Percentiles rank a stretch among this genome's conserved stretches.
Evolutionary conservation across 306 rosid species (phyloP).

Genomic region (Styphnolobium japonicum): DNA sequence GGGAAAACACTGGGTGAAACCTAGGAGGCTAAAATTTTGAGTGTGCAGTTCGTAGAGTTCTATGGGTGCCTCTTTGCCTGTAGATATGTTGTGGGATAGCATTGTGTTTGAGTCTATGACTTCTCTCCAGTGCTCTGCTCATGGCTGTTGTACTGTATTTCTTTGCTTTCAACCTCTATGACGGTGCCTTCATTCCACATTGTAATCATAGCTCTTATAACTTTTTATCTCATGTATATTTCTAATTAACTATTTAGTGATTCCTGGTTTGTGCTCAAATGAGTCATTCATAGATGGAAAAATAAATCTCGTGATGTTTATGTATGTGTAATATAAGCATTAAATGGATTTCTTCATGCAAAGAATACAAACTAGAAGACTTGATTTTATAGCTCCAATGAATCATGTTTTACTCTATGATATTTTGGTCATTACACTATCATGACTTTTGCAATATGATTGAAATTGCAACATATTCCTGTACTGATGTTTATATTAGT

Average conservation of each 20-base stretch:
- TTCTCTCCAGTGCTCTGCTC: neutral
- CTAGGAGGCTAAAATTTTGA: neutral
- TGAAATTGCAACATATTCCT: neutral
- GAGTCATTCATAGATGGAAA: neutral
- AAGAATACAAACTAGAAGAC: neutral
- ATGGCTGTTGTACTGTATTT: neutral
- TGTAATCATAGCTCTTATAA: neutral
- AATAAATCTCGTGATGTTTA: neutral
- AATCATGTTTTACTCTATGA: neutral
- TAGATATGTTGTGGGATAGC: neutral
- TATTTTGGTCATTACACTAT: neutral
- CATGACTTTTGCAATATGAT: neutral
- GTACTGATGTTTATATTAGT: neutral
- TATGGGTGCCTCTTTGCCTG: neutral
- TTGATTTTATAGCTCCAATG: neutral
- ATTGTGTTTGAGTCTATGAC: neutral
- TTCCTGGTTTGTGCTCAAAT: neutral
- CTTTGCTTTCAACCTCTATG: neutral
- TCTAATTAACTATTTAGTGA: neutral
- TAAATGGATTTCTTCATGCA: constrained; percentile 10
- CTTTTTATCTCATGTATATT: neutral
- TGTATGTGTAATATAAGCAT: neutral
- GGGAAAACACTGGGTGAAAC: neutral
- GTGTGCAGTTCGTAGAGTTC: neutral
- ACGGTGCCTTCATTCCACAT: neutral